These are phyloP conservation scores for Moesziomyces sp. DNA, from an alignment of 1,284 basidiomycete species.

Conservation along the genomic window DNA sequence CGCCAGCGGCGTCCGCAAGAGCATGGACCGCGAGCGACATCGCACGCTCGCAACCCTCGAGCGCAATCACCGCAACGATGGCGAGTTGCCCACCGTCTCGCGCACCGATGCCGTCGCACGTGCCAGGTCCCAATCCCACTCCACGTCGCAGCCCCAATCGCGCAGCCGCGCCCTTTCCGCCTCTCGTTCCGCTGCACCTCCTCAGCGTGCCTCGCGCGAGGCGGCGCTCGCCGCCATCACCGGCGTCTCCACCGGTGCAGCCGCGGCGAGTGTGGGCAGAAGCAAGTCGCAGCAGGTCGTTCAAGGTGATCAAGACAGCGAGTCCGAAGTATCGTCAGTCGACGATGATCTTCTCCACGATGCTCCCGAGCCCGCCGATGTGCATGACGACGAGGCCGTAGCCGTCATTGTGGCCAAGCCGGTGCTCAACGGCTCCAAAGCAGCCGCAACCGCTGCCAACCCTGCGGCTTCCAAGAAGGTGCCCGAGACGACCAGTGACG, in stretches of 20 bases:
- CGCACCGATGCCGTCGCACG: conserved; percentile 28
- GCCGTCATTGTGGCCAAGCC: conserved; percentile 24
- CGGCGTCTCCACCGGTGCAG: conserved; percentile 23
- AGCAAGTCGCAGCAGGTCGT: conserved; percentile 2
- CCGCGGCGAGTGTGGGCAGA: conserved; percentile 15
- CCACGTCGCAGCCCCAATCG: conserved; percentile 5
- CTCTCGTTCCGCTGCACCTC: conserved; percentile 10
- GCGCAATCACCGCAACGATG: conserved; percentile 5
- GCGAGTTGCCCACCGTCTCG: conserved; percentile 23
- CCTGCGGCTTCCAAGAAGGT: conserved; percentile 13
- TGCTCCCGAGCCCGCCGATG: conserved; percentile 40
- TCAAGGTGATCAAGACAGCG: conserved; percentile 13
- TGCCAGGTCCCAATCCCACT: conserved; percentile 11
- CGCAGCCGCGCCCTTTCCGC: conserved; percentile 9
- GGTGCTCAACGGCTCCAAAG: conserved; percentile 3
- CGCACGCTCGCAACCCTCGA: conserved; percentile 32
- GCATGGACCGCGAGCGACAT: conserved; percentile 40
- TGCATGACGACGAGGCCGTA: conserved; percentile 38
- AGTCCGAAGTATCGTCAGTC: conserved; percentile 16
- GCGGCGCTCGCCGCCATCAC: conserved; percentile 49
- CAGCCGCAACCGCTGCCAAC: background rate
- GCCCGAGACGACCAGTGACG: conserved; percentile 31
- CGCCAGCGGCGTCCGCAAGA: conserved; percentile 29
- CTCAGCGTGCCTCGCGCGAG: conserved; percentile 26
- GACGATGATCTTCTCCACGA: conserved; percentile 28